Evolutionary conservation across 2,329 filamentous ascomycete species (phyloP).

Genomic region (Colletotrichum destructivum): DNA sequence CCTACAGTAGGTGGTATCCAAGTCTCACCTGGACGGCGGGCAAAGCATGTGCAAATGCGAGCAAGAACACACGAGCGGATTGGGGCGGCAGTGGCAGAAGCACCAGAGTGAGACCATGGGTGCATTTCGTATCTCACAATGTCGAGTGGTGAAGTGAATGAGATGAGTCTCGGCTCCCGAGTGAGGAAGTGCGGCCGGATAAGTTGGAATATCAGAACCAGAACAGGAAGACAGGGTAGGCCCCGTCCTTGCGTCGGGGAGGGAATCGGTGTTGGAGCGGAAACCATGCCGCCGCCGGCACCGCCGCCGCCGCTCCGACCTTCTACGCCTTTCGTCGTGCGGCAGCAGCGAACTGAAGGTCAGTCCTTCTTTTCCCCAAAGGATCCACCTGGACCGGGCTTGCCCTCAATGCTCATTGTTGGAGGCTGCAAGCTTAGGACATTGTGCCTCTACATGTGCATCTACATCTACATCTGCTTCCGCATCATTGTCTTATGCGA

Average conservation of each 20-base stretch:
- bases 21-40: not conserved
- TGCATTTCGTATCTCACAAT: not conserved
- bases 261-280: conserved; percentile 2
- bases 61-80: not conserved
- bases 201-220: not conserved
- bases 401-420: not conserved
- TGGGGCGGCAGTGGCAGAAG: not conserved
- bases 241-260: not conserved
- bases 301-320: not conserved
- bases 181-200: not conserved
- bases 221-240: conserved; percentile 20
- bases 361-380: not conserved
- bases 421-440: not conserved
- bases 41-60: conserved; percentile 32
- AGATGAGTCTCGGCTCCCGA: not conserved
- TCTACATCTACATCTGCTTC: not conserved
- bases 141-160: not conserved
- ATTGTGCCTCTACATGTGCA: not conserved
- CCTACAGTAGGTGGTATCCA: not conserved
- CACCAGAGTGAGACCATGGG: not conserved
- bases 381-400: not conserved
- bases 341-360: conserved; percentile 8
- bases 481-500: conserved; percentile 6
- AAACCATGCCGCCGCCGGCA: not conserved
- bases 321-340: not conserved